Conservation (phyloP, 495 filamentous ascomycete genomes). For the Sordaria brevicollis region DNA sequence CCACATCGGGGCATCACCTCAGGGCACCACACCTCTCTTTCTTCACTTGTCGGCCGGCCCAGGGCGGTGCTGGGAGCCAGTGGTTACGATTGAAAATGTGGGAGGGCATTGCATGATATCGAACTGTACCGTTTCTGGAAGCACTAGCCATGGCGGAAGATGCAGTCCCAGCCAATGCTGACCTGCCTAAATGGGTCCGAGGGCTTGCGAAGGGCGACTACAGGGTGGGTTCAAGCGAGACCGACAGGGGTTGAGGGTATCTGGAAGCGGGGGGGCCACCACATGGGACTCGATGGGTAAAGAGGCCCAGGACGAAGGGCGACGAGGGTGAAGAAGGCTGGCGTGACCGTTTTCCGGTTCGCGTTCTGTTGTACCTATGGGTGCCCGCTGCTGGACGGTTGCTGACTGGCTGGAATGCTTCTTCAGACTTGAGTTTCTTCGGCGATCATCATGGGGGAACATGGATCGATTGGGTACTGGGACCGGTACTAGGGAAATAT, state of each 20-base stretch:
- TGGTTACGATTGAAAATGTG: neutral
- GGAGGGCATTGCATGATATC: neutral
- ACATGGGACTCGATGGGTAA: neutral
- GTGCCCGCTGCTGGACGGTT: neutral
- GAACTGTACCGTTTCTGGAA: slow-evolving; percentile 9
- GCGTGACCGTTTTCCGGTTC: neutral
- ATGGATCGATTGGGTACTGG: neutral
- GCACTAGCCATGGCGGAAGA: slow-evolving; percentile 17
- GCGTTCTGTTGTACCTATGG: neutral
- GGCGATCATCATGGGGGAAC: neutral
- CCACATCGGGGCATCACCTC: neutral
- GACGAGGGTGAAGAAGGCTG: neutral
- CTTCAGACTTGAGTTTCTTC: neutral
- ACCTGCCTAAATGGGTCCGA: slow-evolving; percentile 31
- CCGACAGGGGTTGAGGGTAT: slow-evolving; percentile 13
- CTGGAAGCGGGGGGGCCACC: slow-evolving; percentile 17
- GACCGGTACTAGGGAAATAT: neutral
- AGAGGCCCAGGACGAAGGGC: slow-evolving; percentile 11
- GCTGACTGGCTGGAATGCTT: neutral
- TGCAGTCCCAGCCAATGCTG: slow-evolving; percentile 17
- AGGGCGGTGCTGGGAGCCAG: neutral
- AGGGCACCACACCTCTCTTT: neutral
- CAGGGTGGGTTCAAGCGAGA: neutral
- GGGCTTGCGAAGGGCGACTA: slow-evolving; percentile 12
- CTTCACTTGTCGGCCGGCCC: neutral